Base-by-base conservation (phyloP, 2,329 filamentous ascomycete genomes). In the Aspergillus viridinutans region DNA sequence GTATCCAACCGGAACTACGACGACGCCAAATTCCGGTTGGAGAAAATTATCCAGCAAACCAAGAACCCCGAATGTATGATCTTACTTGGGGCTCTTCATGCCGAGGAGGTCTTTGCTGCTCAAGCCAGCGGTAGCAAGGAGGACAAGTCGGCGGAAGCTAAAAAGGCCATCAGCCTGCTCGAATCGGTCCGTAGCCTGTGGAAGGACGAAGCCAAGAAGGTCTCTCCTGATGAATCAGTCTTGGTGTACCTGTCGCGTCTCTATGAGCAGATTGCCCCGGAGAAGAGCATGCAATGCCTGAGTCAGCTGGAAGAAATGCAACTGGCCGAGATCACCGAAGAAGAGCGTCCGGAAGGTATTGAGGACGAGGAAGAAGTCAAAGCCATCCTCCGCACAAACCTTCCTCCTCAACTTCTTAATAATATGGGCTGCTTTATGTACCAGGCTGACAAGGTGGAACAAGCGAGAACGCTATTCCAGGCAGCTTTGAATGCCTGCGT, bases 341-440 rank as follows among this genome's bases (percentile, higher is more conserved):
- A 88, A 10, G 88, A 92, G 50, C 80, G 82, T 25, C 86, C 88
- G 0, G 76, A 83, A 26, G 82, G 81, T 35, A 72, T 77, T 2
- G 81, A 84, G 20, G 85, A 90, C 53, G 84, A 88, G 57, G 81
- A 79, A 3, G 81, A 84, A 29, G 76, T 72, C 53, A 74, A 71
- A 47, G 65, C 84, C 56, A 83, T 83, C 55, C 80, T 96, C 28
- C 87, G 92, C 54, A 90, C 92, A 69, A 81, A 88, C 57, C 79
- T 99, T 1, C 90, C 92, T 1, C 94, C 94, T 3, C 92, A 96
- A 69, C 81, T 97, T 2, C 82, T 99, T 47, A 99, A 97, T 80
- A 99, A 99, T 72, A 96, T 97, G 71, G 94, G 90, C 4, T 97
- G 92, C 74, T 97, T 97, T 76, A 86, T 96, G 64, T 97, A 91